Evolutionary conservation across 192 early-diverging fungal species (phyloP).

Genomic region (Mortierella antarctica): DNA sequence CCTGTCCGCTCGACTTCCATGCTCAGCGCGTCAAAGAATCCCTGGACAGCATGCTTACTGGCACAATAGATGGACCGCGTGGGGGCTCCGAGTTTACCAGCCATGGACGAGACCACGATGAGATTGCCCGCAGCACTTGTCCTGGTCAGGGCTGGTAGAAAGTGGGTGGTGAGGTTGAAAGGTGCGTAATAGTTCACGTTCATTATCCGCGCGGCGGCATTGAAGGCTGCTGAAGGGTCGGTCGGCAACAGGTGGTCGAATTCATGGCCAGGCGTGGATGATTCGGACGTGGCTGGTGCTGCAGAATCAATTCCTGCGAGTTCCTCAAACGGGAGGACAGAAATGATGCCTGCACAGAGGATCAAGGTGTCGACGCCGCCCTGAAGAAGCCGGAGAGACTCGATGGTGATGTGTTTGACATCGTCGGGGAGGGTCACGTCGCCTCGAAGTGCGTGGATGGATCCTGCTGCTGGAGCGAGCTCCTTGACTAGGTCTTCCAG

Average conservation of each 20-base stretch:
- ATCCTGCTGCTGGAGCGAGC: slow-evolving; percentile 47
- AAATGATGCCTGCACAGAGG: slow-evolving; percentile 81
- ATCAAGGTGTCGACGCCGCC: slow-evolving; percentile 75
- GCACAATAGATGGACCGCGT: slow-evolving; percentile 83
- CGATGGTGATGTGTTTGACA: slow-evolving; percentile 51
- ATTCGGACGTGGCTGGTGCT: neutral
- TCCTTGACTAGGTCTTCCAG: slow-evolving; percentile 62
- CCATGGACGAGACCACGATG: slow-evolving; percentile 80
- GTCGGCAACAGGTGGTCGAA: slow-evolving; percentile 21
- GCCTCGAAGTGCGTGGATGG: slow-evolving; percentile 54
- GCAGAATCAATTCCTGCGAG: slow-evolving; percentile 59
- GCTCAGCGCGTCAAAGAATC: slow-evolving; percentile 84
- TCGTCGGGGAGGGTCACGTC: slow-evolving; percentile 70
- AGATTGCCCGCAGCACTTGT: slow-evolving; percentile 62
- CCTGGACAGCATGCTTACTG: slow-evolving; percentile 84
- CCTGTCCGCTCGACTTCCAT: slow-evolving; percentile 75
- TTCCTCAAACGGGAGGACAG: slow-evolving; percentile 74
- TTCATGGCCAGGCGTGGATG: neutral
- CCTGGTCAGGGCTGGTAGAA: slow-evolving; percentile 63
- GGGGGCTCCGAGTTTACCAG: slow-evolving; percentile 77
- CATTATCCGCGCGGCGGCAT: slow-evolving; percentile 59
- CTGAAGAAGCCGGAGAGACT: slow-evolving; percentile 37
- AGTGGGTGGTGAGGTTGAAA: slow-evolving; percentile 58
- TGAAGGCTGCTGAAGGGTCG: slow-evolving; percentile 24
- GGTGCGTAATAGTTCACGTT: slow-evolving; percentile 71